Evolutionary conservation across 306 rosid species (phyloP).

Genomic region (Begonia fuchsioides): DNA sequence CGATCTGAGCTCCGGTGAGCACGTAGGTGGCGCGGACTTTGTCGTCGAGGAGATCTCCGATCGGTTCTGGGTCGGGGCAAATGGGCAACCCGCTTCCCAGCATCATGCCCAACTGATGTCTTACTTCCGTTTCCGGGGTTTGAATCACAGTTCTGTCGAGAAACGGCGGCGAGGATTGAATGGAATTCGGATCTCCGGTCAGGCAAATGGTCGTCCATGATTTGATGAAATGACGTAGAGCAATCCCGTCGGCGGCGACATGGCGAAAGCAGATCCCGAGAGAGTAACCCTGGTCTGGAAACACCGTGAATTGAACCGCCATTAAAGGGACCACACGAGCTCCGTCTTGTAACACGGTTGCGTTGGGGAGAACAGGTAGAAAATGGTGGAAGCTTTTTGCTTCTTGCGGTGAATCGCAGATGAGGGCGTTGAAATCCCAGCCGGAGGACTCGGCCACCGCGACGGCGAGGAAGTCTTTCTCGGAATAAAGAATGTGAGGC

Average conservation of each 20-base stretch:
- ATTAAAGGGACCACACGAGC: constrained; percentile 7
- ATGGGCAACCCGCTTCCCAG: neutral
- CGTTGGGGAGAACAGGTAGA: constrained; percentile 10
- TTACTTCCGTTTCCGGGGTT: constrained; percentile 1
- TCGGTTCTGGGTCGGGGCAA: neutral
- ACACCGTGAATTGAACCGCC: constrained; percentile 18
- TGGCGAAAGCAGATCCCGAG: constrained; percentile 13
- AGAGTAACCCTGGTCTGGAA: constrained; percentile 14
- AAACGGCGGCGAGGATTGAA: neutral
- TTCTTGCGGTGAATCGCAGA: constrained; percentile 4
- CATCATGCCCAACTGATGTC: neutral
- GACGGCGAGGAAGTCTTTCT: constrained; percentile 6
- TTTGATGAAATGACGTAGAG: constrained; percentile 16
- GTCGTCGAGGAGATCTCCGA: neutral
- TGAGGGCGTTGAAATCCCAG: constrained; percentile 5
- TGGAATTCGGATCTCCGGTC: neutral
- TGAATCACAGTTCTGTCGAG: constrained; percentile 2
- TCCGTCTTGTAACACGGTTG: neutral
- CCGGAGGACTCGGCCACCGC: constrained; percentile 8
- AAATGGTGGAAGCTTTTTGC: constrained; percentile 9
- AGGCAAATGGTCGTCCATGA: constrained; percentile 14
- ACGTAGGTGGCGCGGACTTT: constrained; percentile 11
- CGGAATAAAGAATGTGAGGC: constrained; percentile 15
- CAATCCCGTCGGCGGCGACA: constrained; percentile 17
- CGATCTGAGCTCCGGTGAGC: constrained; percentile 6